Evolutionary conservation across 495 filamentous ascomycete species (phyloP), one percentile per base, ranked within the genome.

Genomic region (Pseudevernia furfuracea): DNA sequence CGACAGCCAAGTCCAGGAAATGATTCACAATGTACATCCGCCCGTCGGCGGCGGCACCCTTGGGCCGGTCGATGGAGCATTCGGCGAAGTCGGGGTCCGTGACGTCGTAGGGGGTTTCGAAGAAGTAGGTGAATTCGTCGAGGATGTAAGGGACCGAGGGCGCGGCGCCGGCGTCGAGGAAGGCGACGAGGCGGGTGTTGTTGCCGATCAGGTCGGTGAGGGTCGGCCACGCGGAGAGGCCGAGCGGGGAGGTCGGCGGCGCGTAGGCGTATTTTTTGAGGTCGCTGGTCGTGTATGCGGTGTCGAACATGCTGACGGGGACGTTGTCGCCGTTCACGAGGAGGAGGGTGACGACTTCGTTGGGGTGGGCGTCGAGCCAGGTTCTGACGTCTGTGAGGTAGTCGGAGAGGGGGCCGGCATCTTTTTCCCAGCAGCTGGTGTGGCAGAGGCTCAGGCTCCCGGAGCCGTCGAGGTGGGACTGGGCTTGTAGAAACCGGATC

Each of bases 331-430:
- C 81, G 72, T 90, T 90, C 21, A 87, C 87, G 28, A 90, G 74
- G 6, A 90, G 76, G 15, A 90, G 69, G 4, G 86, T 89, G 15
- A 91, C 78, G 21, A 90, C 86, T 61, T 90, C 88, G 71, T 84
- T 79, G 15, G 83, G 80, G 66, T 90, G 77, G 43, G 66, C 65
- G 67, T 87, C 85, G 66, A 91, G 79, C 86, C 88, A 91, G 21
- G 59, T 69, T 65, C 82, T 85, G 62, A 90, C 78, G 6, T 73
- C 75, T 7, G 61, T 53, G 23, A 91, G 76, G 74, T 82, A 91
- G 23, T 70, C 64, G 34, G 77, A 63, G 10, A 91, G 76, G 2
- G 78, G 68, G 2, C 88, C 88, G 15, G 81, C 88, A 69, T 90
- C 86, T 43, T 88, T 79, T 15, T 89, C 77, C 3, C 72, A 43